These are phyloP conservation scores for Cyclotella choctawhatcheeana DNA, from an alignment of 108 stramenopile genomes.

Conservation along the genomic window DNA sequence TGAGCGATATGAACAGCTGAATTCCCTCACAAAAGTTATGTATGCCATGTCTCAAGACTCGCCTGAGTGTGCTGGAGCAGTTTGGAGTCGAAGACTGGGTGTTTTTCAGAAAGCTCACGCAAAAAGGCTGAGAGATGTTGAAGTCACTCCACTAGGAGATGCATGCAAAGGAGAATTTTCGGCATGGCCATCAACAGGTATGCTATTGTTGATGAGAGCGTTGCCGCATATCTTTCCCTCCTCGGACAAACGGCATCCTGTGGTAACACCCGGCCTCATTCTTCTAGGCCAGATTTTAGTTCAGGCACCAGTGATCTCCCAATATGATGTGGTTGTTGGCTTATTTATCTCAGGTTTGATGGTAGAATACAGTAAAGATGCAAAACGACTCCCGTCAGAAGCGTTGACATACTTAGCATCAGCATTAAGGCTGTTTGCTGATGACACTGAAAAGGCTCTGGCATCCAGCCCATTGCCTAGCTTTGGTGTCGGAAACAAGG, in stretches of 20 bases:
- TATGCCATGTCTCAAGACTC: slow-evolving; percentile 88
- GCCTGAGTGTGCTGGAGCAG: slow-evolving; percentile 82
- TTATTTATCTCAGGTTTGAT: slow-evolving; percentile 76
- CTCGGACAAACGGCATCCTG: slow-evolving; percentile 89
- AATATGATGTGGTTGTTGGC: slow-evolving; percentile 80
- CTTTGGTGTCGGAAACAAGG: slow-evolving; percentile 53
- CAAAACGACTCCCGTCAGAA: slow-evolving; percentile 86
- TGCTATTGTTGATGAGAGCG: slow-evolving; percentile 80
- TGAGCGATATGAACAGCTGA: slow-evolving; percentile 74
- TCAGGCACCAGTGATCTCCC: slow-evolving; percentile 78
- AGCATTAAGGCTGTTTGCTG: slow-evolving; percentile 76
- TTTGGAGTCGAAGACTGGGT: slow-evolving; percentile 83
- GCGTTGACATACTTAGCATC: slow-evolving; percentile 77
- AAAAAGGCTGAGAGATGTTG: slow-evolving; percentile 83
- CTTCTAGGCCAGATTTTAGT: slow-evolving; percentile 85
- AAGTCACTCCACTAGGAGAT: slow-evolving; percentile 54
- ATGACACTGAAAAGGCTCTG: slow-evolving; percentile 35
- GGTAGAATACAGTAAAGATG: slow-evolving; percentile 84
- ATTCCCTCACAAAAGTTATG: slow-evolving; percentile 70
- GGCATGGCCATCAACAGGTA: slow-evolving; percentile 90
- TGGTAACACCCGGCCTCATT: slow-evolving; percentile 87
- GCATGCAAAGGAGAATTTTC: slow-evolving; percentile 58
- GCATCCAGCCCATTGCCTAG: slow-evolving; percentile 50
- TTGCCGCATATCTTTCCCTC: slow-evolving; percentile 89
- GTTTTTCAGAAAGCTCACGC: slow-evolving; percentile 86